Conservation (phyloP, 768 basidiomycete genomes). For the Suillus cothurnatus region DNA sequence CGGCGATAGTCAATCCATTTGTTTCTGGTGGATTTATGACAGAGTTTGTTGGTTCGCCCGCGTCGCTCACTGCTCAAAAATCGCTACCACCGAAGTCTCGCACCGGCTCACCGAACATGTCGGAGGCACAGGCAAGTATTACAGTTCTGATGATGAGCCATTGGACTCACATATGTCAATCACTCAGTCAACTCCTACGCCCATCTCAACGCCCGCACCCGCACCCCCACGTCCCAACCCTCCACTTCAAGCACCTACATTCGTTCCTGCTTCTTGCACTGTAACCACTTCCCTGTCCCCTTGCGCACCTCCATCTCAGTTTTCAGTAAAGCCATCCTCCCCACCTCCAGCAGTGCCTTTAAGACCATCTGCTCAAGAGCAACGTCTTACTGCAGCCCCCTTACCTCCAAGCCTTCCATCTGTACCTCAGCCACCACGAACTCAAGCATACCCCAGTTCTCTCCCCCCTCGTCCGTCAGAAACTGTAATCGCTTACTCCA, state of each 20-base stretch:
- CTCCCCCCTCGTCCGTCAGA: constrained; percentile 24
- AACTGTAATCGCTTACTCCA: constrained; percentile 12
- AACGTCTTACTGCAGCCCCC: neutral
- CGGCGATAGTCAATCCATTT: constrained; percentile 43
- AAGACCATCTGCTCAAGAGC: constrained; percentile 19
- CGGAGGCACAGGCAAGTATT: constrained; percentile 8
- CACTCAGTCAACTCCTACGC: constrained; percentile 3
- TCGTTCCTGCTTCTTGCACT: constrained; percentile 7
- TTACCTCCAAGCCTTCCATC: constrained; percentile 15
- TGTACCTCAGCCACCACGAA: constrained; percentile 17
- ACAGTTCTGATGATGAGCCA: neutral
- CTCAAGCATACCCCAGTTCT: constrained; percentile 11
- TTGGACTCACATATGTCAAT: neutral
- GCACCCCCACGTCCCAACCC: neutral
- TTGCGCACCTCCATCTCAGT: neutral
- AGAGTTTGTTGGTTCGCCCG: constrained; percentile 40
- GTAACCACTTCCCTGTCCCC: neutral
- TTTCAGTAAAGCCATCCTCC: constrained; percentile 14
- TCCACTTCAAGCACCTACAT: constrained; percentile 24
- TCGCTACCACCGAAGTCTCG: constrained; percentile 15
- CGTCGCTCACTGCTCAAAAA: constrained; percentile 22
- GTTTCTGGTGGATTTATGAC: constrained; percentile 53
- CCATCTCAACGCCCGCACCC: neutral
- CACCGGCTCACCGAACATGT: constrained; percentile 3
- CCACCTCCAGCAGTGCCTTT: constrained; percentile 10